Evolutionary conservation across 345 rosid species (phyloP), one percentile per base, ranked within the genome.

Genomic region (Chamaenerion angustifolium): DNA sequence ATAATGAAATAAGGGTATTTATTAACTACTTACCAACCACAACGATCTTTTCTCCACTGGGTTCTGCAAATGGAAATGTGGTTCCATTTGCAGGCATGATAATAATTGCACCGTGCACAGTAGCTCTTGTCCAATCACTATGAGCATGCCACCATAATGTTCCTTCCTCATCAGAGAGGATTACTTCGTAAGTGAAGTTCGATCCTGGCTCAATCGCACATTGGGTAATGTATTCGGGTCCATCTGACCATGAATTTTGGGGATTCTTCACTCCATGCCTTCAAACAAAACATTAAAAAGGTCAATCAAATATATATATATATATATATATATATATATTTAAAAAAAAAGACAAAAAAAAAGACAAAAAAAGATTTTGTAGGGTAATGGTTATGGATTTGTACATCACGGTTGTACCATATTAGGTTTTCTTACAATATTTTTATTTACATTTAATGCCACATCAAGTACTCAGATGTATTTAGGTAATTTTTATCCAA

Each of bases 141-240:
- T 70, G 75, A 4, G 75, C 65, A 41, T 70, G 75, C 75, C 75
- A 70, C 75, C 71, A 66, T 2, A 71, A 7, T 0, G 76, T 71
- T 16, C 76, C 76, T 67, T 66, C 76, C 43, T 71, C 71, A 0
- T 43, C 60, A 3, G 60, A 42, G 12, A 71, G 45, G 9, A 16
- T 56, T 1, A 71, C 49, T 42, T 56, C 53, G 3, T 71, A 62
- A 2, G 66, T 66, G 16, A 48, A 57, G 13, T 57, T 57, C 7
- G 54, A n/a, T 5, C 54, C 46, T 0, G 54, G 54, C 17, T 23
- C 8, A 10, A 57, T 48, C 6, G 54, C 25, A 15, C 68, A 64
- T 48, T 64, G 68, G 1, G 68, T 64, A 6, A 64, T 43, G 16
- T 52, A 48, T 13, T 58, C 68, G 0, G 68, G 64, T 15, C 68